A percentile compares a stretch with the other conserved stretches of the same genome.
Conservation (phyloP, 768 basidiomycete species). For the Psilocybe subaeruginosa region DNA sequence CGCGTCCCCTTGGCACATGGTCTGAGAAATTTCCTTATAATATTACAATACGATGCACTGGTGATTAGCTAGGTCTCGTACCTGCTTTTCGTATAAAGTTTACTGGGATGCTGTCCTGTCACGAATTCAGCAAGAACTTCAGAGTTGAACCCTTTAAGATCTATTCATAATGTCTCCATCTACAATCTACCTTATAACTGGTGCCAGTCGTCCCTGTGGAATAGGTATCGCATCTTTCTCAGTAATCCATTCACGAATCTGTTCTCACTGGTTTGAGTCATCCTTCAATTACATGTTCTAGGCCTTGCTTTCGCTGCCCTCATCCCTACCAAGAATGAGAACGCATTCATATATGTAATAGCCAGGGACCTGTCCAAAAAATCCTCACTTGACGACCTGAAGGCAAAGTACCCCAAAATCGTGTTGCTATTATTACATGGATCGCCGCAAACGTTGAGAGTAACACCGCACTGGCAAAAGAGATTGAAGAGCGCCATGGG, state of each 20-base stretch:
- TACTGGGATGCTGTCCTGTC: too few relatives aligned
- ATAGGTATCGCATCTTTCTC: neutral
- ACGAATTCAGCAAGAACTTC: too few relatives aligned
- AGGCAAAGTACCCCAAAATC: neutral
- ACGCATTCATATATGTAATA: neutral
- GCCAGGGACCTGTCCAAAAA: neutral
- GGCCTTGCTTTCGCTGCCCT: neutral
- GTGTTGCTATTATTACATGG: neutral
- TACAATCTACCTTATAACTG: neutral
- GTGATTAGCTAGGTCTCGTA: too few relatives aligned
- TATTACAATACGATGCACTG: too few relatives aligned
- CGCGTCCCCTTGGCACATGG: too few relatives aligned
- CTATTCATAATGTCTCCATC: neutral
- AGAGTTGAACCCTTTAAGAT: too few relatives aligned
- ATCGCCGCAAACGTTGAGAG: neutral
- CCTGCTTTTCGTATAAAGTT: too few relatives aligned
- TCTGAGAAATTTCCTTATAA: too few relatives aligned
- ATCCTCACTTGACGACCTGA: neutral
- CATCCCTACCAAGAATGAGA: neutral
- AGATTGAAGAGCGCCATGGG: constrained; percentile 1
- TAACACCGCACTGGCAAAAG: neutral
- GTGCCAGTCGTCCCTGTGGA: neutral
- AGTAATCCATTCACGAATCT: neutral
- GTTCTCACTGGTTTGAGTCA: too few relatives aligned
- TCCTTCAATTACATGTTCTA: neutral